Percentiles rank a stretch among this genome's conserved stretches.
Evolutionary conservation across 208 protist genomes (phyloP).

Genomic region (Leishmania arabica): DNA sequence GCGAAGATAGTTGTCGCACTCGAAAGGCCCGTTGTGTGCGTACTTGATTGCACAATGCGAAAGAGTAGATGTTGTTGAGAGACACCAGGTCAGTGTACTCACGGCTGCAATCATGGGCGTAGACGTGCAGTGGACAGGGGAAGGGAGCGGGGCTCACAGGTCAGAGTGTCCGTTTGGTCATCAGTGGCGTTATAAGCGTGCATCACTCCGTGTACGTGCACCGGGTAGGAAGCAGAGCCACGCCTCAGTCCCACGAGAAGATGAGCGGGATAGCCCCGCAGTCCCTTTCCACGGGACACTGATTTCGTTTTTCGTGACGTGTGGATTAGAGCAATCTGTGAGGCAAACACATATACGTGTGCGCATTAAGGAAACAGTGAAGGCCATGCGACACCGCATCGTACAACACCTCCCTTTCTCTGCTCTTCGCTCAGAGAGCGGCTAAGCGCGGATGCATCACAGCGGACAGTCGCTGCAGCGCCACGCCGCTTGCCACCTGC

Average conservation of each 20-base stretch:
- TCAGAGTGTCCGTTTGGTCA: not conserved
- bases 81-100: not conserved
- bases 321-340: not conserved
- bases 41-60: not conserved
- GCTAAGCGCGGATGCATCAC: slow-evolving; percentile 69
- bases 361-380: not conserved
- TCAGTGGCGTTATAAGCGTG: not conserved
- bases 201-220: not conserved
- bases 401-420: not conserved
- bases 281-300: not conserved
- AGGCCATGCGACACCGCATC: not conserved
- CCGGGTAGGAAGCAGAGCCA: not conserved
- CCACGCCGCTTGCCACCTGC: slow-evolving; percentile 82
- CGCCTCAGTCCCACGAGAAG: not conserved
- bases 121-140: not conserved
- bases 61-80: not conserved
- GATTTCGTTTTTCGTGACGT: not conserved
- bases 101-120: not conserved
- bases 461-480: slow-evolving; percentile 76
- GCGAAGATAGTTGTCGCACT: not conserved
- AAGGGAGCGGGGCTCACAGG: not conserved
- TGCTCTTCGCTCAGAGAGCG: slow-evolving; percentile 23
- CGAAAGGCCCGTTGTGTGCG: not conserved
- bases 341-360: not conserved
- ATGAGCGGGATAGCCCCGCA: not conserved